Evolutionary conservation across 139 green algal species (phyloP).

Genomic region (Choricystis sp.): DNA sequence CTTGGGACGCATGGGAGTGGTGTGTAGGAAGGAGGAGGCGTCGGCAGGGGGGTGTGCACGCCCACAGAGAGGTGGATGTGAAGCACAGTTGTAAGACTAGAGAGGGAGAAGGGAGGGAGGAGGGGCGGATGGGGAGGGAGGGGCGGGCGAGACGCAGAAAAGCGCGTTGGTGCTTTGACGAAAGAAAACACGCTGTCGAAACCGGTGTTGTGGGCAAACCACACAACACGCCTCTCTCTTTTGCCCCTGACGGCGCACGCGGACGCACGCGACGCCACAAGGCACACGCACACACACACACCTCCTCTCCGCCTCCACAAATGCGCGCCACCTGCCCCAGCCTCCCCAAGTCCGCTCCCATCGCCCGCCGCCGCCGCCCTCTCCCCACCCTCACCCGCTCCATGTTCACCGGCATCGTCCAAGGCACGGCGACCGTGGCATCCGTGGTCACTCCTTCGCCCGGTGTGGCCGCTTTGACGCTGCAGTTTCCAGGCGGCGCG

Average conservation of each 20-base stretch:
- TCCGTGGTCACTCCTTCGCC: conserved; percentile 12
- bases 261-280: not conserved
- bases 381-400: not conserved
- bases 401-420: conserved; percentile 70
- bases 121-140: too few relatives aligned
- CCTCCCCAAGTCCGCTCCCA: not conserved
- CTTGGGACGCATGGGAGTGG: too few relatives aligned
- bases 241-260: not conserved
- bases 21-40: too few relatives aligned
- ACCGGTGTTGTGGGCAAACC: too few relatives aligned
- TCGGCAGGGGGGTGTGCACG: too few relatives aligned
- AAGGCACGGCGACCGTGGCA: conserved; percentile 50
- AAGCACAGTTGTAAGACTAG: too few relatives aligned
- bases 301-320: not conserved
- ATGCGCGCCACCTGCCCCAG: not conserved
- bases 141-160: too few relatives aligned
- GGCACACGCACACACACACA: not conserved
- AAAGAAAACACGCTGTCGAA: too few relatives aligned
- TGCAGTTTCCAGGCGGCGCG: conserved; percentile 50
- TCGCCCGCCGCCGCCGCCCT: too few relatives aligned
- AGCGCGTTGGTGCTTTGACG: too few relatives aligned
- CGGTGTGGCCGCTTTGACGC: conserved; percentile 33
- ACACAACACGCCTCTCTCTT: not conserved
- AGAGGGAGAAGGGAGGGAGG: too few relatives aligned
- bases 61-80: too few relatives aligned